phyloP scores from a whole-genome alignment of 768 basidiomycete species.

The Boletus sp. region DNA sequence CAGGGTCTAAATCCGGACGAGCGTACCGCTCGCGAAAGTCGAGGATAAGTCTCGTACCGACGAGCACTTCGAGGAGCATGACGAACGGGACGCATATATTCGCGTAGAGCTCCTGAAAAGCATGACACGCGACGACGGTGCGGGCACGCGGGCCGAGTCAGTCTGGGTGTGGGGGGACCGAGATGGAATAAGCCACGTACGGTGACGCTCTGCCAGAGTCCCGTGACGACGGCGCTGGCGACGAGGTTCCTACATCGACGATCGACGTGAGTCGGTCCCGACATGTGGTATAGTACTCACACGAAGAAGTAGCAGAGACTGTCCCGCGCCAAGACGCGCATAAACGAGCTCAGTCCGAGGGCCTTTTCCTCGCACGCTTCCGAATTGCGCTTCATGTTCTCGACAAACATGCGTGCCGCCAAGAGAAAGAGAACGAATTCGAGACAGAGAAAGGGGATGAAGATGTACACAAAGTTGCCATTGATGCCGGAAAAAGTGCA shows the following conservation, averaged over 20 bases:
- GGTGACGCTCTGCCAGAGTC: constrained; percentile 24
- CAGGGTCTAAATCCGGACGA: constrained; percentile 8
- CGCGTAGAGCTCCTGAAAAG: constrained; percentile 23
- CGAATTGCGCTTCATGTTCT: constrained; percentile 6
- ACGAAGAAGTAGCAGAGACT: constrained; percentile 33
- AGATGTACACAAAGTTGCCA: constrained; percentile 23
- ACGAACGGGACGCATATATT: constrained; percentile 32
- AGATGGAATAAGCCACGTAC: constrained; percentile 14
- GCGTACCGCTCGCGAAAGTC: constrained; percentile 32
- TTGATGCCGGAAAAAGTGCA: constrained; percentile 28
- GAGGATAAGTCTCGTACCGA: constrained; percentile 32
- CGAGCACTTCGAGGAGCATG: constrained; percentile 31
- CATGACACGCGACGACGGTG: too few species aligned
- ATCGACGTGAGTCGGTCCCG: not conserved
- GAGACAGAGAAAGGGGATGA: constrained; percentile 32
- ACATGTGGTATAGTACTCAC: constrained; percentile 19
- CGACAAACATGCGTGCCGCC: constrained; percentile 17
- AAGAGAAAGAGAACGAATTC: constrained; percentile 27
- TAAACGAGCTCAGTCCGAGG: constrained; percentile 18
- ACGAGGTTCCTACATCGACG: constrained; percentile 21
- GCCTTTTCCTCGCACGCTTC: not conserved
- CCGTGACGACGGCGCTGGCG: constrained; percentile 25
- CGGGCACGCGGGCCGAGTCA: not conserved
- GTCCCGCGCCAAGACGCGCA: constrained; percentile 26
- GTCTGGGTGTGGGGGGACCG: not conserved